Conservation (phyloP, 1,284 basidiomycete genomes). For the Baeospora myosura region DNA sequence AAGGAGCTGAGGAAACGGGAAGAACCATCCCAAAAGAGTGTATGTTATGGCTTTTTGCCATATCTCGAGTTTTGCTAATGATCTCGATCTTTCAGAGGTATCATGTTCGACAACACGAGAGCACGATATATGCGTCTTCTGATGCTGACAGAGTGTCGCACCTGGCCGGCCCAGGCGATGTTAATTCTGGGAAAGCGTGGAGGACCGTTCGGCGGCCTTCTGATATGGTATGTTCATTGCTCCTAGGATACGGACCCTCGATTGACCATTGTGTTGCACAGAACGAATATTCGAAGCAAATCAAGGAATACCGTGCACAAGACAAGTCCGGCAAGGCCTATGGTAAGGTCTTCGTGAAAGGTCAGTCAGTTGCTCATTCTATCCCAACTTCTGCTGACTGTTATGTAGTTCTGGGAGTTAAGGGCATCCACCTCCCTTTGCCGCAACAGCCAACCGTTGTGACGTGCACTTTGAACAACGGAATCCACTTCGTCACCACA, state of each 20-base stretch:
- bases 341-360: slow-evolving; percentile 92
- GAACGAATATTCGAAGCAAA: slow-evolving; percentile 90
- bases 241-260: neutral
- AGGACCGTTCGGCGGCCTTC: slow-evolving; percentile 80
- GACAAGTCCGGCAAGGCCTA: slow-evolving; percentile 74
- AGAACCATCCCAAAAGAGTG: slow-evolving; percentile 40
- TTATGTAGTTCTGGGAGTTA: slow-evolving; percentile 68
- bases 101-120: slow-evolving; percentile 61
- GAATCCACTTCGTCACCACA: slow-evolving; percentile 93
- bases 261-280: slow-evolving; percentile 23
- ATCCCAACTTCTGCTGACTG: slow-evolving; percentile 7
- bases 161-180: slow-evolving; percentile 65
- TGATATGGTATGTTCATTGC: slow-evolving; percentile 67
- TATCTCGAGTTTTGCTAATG: slow-evolving; percentile 5
- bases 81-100: slow-evolving; percentile 43
- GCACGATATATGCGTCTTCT: slow-evolving; percentile 76
- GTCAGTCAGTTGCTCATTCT: slow-evolving; percentile 30
- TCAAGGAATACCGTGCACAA: slow-evolving; percentile 71
- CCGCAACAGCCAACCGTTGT: slow-evolving; percentile 69
- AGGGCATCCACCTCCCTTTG: slow-evolving; percentile 65
- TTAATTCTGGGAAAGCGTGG: slow-evolving; percentile 84
- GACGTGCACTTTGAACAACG: slow-evolving; percentile 92
- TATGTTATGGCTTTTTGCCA: slow-evolving; percentile 25
- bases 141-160: slow-evolving; percentile 65
- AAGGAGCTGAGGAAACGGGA: slow-evolving; percentile 54